These are phyloP conservation scores for Pyrus hybrid DNA, from an alignment of 331 rosid genomes.

Conservation along the genomic window DNA sequence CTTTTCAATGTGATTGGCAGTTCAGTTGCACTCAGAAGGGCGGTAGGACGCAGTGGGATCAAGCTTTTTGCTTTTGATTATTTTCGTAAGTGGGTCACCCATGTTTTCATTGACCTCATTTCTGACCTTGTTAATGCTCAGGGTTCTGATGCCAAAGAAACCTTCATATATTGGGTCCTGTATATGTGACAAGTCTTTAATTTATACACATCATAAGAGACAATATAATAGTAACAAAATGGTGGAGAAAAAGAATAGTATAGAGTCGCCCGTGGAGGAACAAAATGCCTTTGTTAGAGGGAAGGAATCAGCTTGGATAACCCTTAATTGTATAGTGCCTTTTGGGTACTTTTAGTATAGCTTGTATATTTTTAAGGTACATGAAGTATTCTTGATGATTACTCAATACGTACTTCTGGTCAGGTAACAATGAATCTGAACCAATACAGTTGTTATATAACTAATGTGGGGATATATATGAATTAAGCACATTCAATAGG, in stretches of 20 bases:
- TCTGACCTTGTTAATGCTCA: constrained; percentile 12
- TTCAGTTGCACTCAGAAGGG: constrained; percentile 24
- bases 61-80: constrained; percentile 14
- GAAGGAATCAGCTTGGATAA: constrained; percentile 18
- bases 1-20: constrained; percentile 26
- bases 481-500: too few relatives aligned
- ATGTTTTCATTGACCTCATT: constrained; percentile 40
- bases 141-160: constrained; percentile 5
- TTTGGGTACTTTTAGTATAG: background rate
- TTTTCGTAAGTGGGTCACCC: constrained; percentile 34
- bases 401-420: background rate
- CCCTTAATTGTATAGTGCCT: constrained; percentile 8
- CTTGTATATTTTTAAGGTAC: background rate
- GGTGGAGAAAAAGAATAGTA: background rate
- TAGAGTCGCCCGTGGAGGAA: constrained; percentile 11
- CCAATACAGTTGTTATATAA: too few relatives aligned
- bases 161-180: constrained; percentile 15
- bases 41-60: constrained; percentile 18
- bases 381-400: background rate
- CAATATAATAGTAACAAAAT: background rate
- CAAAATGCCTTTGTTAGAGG: background rate
- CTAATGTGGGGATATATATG: too few relatives aligned
- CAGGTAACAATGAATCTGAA: too few relatives aligned
- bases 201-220: constrained; percentile 9
- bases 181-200: constrained; percentile 5